Evolutionary conservation across 2,329 filamentous ascomycete genomes (phyloP), one percentile per base, ranked within the genome.

Genomic region (Akanthomyces dipterigenus): DNA sequence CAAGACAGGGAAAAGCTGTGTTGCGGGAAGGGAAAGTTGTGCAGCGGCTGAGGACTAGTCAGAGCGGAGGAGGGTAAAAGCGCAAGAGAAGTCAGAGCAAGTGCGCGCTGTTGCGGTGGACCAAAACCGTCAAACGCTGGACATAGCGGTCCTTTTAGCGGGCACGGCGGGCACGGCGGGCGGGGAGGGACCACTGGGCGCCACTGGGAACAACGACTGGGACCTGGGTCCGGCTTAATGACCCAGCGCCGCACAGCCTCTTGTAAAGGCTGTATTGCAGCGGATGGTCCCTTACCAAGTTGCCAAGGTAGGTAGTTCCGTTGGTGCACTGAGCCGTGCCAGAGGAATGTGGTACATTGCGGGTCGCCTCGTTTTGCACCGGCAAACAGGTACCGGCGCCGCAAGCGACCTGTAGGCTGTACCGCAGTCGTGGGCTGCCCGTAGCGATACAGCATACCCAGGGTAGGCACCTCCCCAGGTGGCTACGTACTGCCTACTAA

Each of bases 11-110:
- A 36, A 45, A 54, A 46, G 49, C 58, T 55, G 58, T 38, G 58
- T 54, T 60, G 58, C 49, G 50, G 31, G 58, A 55, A 60, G 50
- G 45, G 48, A 54, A 60, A 60, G 49, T 54, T 31, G 40, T 60
- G 50, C 31, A 54, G 58, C 28, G 28, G 49, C 40, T 31, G 6
- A 20, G 58, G 36, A 26, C 40, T 60, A 49, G 49, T 60, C 50
- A 46, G 26, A 43, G 56, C 46, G 26, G 56, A 50, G 11, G 45
- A 28, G 45, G 42, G 31, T 38, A 43, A 36, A 50, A 28, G 43
- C 26, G 38, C 26, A 24, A 36, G 49, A 51, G 31, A 56, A 36
- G 28, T 46, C 26, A 46, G 40, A 57, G 38, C 18, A 48, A 26
- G 40, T 38, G 49, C 11, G 49, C 11, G 36, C 45, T 31, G 16